Percentiles rank a stretch among this genome's conserved stretches.
Conservation (phyloP, 176 grass and related monocot genomes). For the Ananas comosus region DNA sequence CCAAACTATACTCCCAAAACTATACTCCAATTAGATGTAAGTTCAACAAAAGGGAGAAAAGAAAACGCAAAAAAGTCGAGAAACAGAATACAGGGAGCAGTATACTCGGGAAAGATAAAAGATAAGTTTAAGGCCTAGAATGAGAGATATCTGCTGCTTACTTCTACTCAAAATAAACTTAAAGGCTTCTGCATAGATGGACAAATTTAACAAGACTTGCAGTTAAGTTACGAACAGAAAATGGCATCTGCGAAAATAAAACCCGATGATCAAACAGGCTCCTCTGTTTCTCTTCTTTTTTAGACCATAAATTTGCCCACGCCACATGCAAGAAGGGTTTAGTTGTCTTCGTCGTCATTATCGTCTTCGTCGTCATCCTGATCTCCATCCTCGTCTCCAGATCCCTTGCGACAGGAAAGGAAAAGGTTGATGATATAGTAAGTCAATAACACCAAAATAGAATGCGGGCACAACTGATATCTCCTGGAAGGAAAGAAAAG, state of each 20-base stretch:
- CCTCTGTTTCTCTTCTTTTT: background rate
- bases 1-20: too few relatives aligned
- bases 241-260: background rate
- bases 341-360: background rate
- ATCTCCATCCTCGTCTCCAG: conserved; percentile 8
- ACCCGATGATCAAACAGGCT: background rate
- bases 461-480: too few relatives aligned
- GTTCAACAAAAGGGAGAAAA: too few relatives aligned
- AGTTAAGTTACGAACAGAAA: background rate
- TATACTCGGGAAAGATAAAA: too few relatives aligned
- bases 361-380: conserved; percentile 6
- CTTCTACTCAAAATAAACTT: background rate
- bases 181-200: background rate
- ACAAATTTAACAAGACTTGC: background rate
- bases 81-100: too few relatives aligned
- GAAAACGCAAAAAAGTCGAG: too few relatives aligned
- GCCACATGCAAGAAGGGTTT: background rate
- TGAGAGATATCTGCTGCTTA: background rate
- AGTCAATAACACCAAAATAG: too few relatives aligned
- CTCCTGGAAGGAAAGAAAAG: too few relatives aligned
- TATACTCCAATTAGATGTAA: too few relatives aligned
- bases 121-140: background rate
- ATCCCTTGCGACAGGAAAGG: background rate
- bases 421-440: background rate
- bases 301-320: background rate